Evolutionary conservation across 208 protist species (phyloP).

Genomic region (Jaenimonas drosophilae): DNA sequence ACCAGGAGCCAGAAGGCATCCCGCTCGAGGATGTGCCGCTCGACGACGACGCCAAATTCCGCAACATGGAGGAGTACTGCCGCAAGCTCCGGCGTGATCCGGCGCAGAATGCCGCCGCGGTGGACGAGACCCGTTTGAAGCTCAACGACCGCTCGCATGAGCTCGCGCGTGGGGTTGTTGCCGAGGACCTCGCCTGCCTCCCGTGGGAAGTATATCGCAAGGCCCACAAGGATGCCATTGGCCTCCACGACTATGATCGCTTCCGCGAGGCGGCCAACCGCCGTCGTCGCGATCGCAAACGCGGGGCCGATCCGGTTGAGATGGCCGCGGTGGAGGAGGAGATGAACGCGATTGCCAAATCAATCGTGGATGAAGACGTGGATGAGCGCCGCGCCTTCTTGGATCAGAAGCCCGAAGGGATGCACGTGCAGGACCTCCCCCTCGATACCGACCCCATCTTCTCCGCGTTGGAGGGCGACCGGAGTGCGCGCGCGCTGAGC

Average conservation of each 20-base stretch:
- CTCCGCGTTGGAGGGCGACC: conserved; percentile 60
- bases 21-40: conserved; percentile 46
- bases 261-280: conserved; percentile 59
- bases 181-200: conserved; percentile 47
- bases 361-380: conserved; percentile 63
- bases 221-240: conserved; percentile 60
- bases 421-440: conserved; percentile 52
- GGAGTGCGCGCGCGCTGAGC: conserved; percentile 22
- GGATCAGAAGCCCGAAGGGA: conserved; percentile 62
- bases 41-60: conserved; percentile 56
- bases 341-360: conserved; percentile 48
- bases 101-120: conserved; percentile 28
- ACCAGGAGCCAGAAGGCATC: conserved; percentile 36
- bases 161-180: conserved; percentile 44
- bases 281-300: conserved; percentile 13
- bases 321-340: conserved; percentile 8
- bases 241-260: conserved; percentile 47
- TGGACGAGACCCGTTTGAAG: conserved; percentile 18
- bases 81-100: conserved; percentile 28
- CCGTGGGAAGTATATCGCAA: conserved; percentile 37
- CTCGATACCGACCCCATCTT: conserved; percentile 76
- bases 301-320: conserved; percentile 1
- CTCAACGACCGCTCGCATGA: conserved; percentile 67
- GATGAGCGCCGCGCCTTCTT: conserved; percentile 60
- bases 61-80: conserved; percentile 59